Percentiles rank a stretch among this genome's conserved stretches.
Conservation (phyloP, 257 asterid species). For the Solanum gracilifrons region DNA sequence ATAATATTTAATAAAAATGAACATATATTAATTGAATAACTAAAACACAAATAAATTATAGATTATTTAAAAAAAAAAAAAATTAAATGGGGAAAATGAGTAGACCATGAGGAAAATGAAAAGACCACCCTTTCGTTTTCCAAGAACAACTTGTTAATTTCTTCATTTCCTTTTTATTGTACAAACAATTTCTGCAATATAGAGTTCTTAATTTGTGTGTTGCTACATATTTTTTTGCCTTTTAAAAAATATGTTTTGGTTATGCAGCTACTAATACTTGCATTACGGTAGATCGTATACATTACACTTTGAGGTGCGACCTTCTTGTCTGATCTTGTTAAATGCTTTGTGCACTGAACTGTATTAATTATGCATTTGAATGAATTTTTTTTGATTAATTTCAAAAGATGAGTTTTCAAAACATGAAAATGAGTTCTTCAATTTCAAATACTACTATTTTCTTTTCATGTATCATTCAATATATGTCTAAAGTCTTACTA, state of each 20-base stretch:
- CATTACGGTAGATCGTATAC: neutral
- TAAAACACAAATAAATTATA: neutral
- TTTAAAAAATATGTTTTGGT: neutral
- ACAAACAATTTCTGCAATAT: no score
- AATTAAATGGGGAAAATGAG: neutral
- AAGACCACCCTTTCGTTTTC: neutral
- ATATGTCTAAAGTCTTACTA: neutral
- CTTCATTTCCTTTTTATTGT: neutral
- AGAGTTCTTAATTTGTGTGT: neutral
- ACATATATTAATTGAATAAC: neutral
- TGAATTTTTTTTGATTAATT: neutral
- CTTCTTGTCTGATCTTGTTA: neutral
- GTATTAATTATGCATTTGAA: neutral
- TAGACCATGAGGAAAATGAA: neutral
- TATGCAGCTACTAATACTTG: neutral
- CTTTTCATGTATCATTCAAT: neutral
- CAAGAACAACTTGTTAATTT: neutral
- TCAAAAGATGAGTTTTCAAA: neutral
- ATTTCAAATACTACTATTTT: neutral
- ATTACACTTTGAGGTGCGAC: neutral
- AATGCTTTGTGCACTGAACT: neutral
- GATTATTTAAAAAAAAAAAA: neutral
- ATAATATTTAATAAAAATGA: fast-evolving
- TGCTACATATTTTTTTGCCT: neutral
- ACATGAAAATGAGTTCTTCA: neutral